These are phyloP conservation scores for Cadophora malorum DNA, from an alignment of 2,329 filamentous ascomycete genomes.

Conservation along the genomic window DNA sequence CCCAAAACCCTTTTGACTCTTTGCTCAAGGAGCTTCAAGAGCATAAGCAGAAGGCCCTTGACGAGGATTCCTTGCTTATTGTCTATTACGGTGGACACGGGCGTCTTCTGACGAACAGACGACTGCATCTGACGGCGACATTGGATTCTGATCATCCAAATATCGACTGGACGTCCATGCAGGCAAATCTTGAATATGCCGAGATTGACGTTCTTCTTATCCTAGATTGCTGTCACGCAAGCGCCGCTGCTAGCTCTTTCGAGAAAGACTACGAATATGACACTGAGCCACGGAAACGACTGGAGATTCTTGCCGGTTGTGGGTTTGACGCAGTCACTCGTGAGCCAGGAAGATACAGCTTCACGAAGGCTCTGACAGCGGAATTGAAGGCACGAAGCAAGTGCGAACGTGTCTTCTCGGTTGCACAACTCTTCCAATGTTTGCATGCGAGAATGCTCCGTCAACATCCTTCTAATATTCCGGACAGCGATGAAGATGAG, in stretches of 20 bases:
- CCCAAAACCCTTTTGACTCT: background rate
- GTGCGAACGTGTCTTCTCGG: background rate
- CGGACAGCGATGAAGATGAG: background rate
- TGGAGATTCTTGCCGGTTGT: conserved; percentile 12
- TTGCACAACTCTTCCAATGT: background rate
- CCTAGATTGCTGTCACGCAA: conserved; percentile 12
- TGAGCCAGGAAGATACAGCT: conserved; percentile 11
- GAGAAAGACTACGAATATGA: background rate
- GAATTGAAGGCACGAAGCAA: background rate
- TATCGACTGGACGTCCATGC: conserved; percentile 4
- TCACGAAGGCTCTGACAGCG: background rate
- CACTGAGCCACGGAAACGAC: background rate
- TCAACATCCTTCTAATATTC: conserved; percentile 12
- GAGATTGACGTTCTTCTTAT: background rate
- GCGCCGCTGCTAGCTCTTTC: conserved; percentile 8
- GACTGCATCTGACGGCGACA: background rate
- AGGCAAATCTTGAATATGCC: conserved; percentile 10
- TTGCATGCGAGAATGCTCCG: conserved; percentile 12
- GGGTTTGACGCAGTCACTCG: conserved; percentile 8
- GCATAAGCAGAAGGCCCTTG: background rate
- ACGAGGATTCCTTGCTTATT: background rate
- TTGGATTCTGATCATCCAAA: background rate
- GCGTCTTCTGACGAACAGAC: background rate
- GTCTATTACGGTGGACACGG: conserved; percentile 12
- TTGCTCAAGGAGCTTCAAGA: background rate